Conservation (phyloP, 2,329 filamentous ascomycete genomes). For the Exophiala sp. region DNA sequence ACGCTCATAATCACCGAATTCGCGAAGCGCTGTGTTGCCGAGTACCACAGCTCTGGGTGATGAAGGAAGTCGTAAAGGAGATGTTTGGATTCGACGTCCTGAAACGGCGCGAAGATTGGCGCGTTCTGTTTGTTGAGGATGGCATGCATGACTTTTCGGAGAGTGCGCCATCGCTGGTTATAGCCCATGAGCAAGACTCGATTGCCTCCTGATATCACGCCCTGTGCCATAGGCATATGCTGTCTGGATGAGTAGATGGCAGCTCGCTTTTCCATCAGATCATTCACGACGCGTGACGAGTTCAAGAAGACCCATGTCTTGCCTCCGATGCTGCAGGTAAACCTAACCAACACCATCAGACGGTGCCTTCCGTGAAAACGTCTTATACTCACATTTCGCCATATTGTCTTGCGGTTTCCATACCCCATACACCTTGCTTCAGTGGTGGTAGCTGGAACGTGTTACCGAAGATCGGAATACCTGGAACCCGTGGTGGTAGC, state of each 20-base stretch:
- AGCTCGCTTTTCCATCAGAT: slow-evolving; percentile 39
- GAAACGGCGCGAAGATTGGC: slow-evolving; percentile 22
- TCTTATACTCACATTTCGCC: slow-evolving; percentile 17
- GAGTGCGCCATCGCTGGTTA: slow-evolving; percentile 25
- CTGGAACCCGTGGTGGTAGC: slow-evolving; percentile 17
- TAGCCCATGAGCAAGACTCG: slow-evolving; percentile 47
- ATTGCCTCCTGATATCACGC: slow-evolving; percentile 35
- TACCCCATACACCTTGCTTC: slow-evolving; percentile 21
- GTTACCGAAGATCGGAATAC: slow-evolving; percentile 22
- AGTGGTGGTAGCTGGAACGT: slow-evolving; percentile 20
- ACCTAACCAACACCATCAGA: slow-evolving; percentile 2
- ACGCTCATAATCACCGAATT: slow-evolving; percentile 41
- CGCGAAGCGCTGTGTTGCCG: slow-evolving; percentile 42
- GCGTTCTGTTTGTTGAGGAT: slow-evolving; percentile 26
- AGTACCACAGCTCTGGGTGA: slow-evolving; percentile 34
- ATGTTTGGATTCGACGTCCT: slow-evolving; percentile 24
- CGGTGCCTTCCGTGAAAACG: not conserved
- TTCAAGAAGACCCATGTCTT: slow-evolving; percentile 22
- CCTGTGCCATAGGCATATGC: slow-evolving; percentile 26
- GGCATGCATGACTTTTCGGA: slow-evolving; percentile 27
- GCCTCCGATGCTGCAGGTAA: slow-evolving; percentile 19
- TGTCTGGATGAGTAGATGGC: slow-evolving; percentile 39
- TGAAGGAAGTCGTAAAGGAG: slow-evolving; percentile 22
- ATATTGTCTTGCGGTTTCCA: slow-evolving; percentile 17
- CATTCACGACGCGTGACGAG: slow-evolving; percentile 24